phyloP scores from a whole-genome alignment of 208 protist species.

The Acanthamoeba lenticulata region DNA sequence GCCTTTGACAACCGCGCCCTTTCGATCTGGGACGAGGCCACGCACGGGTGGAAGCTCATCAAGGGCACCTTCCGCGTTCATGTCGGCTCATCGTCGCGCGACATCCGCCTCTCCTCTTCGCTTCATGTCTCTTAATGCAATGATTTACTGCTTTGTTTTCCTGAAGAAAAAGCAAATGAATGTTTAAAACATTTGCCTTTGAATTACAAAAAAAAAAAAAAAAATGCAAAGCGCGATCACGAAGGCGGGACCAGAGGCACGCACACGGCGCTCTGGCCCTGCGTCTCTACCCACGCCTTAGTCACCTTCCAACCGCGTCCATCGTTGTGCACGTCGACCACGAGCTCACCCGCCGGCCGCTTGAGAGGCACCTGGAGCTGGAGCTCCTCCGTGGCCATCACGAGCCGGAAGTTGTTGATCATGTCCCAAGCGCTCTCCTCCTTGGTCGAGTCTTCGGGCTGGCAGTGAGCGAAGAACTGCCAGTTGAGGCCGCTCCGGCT shows the following conservation, averaged over 20 bases:
- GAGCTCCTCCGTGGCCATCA: constrained; percentile 16
- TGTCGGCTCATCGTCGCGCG: constrained; percentile 75
- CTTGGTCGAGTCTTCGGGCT: background rate
- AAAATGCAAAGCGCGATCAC: background rate
- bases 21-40: constrained; percentile 72
- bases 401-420: background rate
- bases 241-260: too few species aligned
- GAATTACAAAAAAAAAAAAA: background rate
- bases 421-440: background rate
- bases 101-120: constrained; percentile 65
- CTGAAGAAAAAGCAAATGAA: too few species aligned
- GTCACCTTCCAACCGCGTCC: background rate
- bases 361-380: background rate
- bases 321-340: background rate
- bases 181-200: too few species aligned
- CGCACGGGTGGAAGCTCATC: constrained; percentile 62
- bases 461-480: background rate
- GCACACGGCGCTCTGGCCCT: background rate
- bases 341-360: background rate
- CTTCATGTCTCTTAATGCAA: too few species aligned
- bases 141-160: too few species aligned
- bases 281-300: background rate
- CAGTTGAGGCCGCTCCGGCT: background rate
- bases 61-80: constrained; percentile 69
- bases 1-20: constrained; percentile 52